A percentile compares a stretch with the other conserved stretches of the same genome.
These are phyloP conservation scores for Alternaria alternata DNA, from an alignment of 2,329 filamentous ascomycete species.

Conservation along the genomic window DNA sequence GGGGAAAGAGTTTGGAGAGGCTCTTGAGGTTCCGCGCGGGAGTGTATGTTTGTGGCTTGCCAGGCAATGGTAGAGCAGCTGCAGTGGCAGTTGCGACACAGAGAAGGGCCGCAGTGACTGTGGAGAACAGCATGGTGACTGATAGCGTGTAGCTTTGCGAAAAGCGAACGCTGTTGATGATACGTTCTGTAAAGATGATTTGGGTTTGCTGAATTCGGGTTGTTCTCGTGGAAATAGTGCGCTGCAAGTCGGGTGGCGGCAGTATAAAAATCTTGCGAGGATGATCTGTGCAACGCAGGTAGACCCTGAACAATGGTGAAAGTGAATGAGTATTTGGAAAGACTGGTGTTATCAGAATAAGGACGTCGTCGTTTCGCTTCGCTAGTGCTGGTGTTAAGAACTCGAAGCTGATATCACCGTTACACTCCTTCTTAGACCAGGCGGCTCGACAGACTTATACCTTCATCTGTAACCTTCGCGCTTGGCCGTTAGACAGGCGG, in stretches of 20 bases:
- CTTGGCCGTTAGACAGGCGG: conserved; percentile 39
- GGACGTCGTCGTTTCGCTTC: not conserved
- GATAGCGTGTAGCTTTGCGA: not conserved
- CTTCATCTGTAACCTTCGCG: conserved; percentile 29
- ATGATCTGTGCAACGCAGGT: not conserved
- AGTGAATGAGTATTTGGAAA: not conserved
- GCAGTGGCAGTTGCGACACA: conserved; percentile 27
- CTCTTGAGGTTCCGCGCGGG: conserved; percentile 33
- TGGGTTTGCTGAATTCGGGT: not conserved
- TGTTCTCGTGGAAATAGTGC: not conserved
- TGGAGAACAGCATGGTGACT: conserved; percentile 40
- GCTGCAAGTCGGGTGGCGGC: not conserved
- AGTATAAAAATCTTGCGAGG: not conserved
- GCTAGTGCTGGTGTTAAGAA: conserved; percentile 12
- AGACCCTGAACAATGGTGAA: not conserved
- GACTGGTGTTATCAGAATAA: not conserved
- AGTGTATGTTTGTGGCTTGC: conserved; percentile 20
- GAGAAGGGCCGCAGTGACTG: conserved; percentile 34
- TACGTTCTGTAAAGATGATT: not conserved
- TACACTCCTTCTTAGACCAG: conserved; percentile 23
- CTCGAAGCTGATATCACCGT: conserved; percentile 27
- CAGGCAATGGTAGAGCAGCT: conserved; percentile 25
- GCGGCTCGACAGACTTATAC: conserved; percentile 42
- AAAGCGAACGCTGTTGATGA: not conserved
- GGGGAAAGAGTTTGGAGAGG: conserved; percentile 38